phyloP scores from a whole-genome alignment of 768 basidiomycete species.

The Serendipita sp. region DNA sequence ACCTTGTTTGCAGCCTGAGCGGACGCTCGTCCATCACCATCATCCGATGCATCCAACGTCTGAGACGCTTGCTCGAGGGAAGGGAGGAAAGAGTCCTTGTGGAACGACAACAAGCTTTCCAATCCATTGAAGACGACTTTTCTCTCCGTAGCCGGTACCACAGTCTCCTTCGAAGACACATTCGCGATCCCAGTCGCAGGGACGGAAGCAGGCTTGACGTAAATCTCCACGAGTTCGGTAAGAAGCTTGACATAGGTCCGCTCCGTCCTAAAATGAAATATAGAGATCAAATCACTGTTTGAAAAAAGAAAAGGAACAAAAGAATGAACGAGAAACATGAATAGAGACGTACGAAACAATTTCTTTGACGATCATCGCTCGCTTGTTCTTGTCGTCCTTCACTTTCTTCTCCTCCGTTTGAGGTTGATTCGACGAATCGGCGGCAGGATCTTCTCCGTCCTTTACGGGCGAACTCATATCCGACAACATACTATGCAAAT shows the following conservation, averaged over 20 bases:
- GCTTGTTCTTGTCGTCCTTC: conserved; percentile 79
- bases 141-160: conserved; percentile 72
- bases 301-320: conserved; percentile 37
- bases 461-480: not conserved
- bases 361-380: conserved; percentile 72
- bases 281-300: not conserved
- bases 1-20: conserved; percentile 61
- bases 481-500: not conserved
- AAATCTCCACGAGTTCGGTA: conserved; percentile 86
- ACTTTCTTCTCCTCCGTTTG: conserved; percentile 58
- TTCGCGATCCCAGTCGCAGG: conserved; percentile 57
- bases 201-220: conserved; percentile 69
- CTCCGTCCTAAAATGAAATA: conserved; percentile 52
- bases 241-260: conserved; percentile 88
- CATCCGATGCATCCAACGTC: conserved; percentile 44
- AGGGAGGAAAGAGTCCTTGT: conserved; percentile 82
- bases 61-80: conserved; percentile 66
- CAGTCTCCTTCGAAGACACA: conserved; percentile 54
- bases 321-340: conserved; percentile 34
- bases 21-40: conserved; percentile 59
- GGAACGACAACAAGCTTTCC: conserved; percentile 81
- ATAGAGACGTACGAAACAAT: conserved; percentile 60
- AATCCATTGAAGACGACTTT: conserved; percentile 85
- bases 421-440: not conserved
- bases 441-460: not conserved